Evolutionary conservation across 208 protist genomes (phyloP), one percentile per base, ranked within the genome.

Genomic region (Wallacemonas sp.): DNA sequence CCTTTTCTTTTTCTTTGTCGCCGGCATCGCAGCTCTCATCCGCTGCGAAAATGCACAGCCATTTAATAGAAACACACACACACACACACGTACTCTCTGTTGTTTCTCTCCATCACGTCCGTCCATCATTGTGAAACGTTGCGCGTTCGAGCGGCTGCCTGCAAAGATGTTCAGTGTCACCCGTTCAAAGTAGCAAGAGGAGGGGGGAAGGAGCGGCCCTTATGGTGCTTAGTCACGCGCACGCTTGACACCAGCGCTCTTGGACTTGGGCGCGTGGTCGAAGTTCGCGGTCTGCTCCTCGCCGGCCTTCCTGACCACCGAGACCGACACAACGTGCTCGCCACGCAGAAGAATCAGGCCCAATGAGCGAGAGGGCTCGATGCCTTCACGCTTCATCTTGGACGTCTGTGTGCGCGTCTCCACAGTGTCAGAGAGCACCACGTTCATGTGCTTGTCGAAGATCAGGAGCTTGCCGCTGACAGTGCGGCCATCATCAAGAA

Each of bases 391-490:
- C 12, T 64, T 61, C 84, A 89, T 89, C 72, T 84, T 88, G 61
- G 79, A 84, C 38, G 85, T 92, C 59, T 70, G 76, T n/a, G 69
- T 72, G 26, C 90, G 84, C 32, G 71, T 77, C 73, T 95, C 86
- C 4, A 45, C 57, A 8, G 63, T 62, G 57, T 93, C 87, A 26
- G 59, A 72, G 1, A 95, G 64, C 4, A 95, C 85, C n/a, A 95
- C 81, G 52, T 95, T 95, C 90, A 95, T 95, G 85, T 92, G 85
- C 49, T 85, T 72, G 64, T 95, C 90, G 68, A 84, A 95, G 46
- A 92, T 84, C 26, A 95, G 77, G 2, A 95, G 72, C 57, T 88
- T 87, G 31, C 90, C 90, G 0, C 72, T 84, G 46, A 95, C 61
- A 42, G 73, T 77, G 28, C 90, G 84, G n/a, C 81, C 83, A 55